Percentiles rank a stretch among this genome's conserved stretches.
These are phyloP conservation scores for Fagus sylvatica DNA, from an alignment of 306 rosid genomes.

Conservation along the genomic window DNA sequence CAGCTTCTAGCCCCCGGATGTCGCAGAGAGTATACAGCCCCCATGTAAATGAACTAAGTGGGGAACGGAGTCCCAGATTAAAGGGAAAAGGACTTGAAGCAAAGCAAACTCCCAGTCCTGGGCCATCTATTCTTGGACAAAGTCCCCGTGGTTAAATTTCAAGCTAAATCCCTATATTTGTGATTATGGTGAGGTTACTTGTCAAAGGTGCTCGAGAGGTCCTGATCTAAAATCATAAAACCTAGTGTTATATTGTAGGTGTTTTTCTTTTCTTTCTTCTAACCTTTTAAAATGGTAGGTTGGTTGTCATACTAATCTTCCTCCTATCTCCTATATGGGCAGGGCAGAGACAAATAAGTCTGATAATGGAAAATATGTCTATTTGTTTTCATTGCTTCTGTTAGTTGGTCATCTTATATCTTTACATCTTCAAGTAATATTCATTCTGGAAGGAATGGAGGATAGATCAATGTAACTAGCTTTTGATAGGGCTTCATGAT, in stretches of 20 bases:
- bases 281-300: conserved; percentile 16
- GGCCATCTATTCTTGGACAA: conserved; percentile 46
- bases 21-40: conserved; percentile 49
- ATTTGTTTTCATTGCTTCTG: conserved; percentile 1
- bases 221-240: conserved; percentile 28
- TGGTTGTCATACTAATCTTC: conserved; percentile 25
- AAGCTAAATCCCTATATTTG: conserved; percentile 26
- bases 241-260: conserved; percentile 23
- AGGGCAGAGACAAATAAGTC: conserved; percentile 35
- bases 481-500: background rate
- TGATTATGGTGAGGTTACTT: conserved; percentile 25
- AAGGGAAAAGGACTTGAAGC: conserved; percentile 37
- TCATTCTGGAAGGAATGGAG: background rate
- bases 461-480: background rate
- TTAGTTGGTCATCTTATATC: background rate
- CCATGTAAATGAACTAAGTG: conserved; percentile 51
- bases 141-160: conserved; percentile 36
- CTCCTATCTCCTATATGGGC: conserved; percentile 27
- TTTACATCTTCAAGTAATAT: background rate
- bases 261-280: conserved; percentile 19
- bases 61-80: conserved; percentile 48
- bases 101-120: conserved; percentile 48
- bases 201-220: conserved; percentile 64
- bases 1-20: conserved; percentile 53
- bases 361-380: conserved; percentile 20